phyloP scores from a whole-genome alignment of 257 asterid species.

The Solanum peruvianum region DNA sequence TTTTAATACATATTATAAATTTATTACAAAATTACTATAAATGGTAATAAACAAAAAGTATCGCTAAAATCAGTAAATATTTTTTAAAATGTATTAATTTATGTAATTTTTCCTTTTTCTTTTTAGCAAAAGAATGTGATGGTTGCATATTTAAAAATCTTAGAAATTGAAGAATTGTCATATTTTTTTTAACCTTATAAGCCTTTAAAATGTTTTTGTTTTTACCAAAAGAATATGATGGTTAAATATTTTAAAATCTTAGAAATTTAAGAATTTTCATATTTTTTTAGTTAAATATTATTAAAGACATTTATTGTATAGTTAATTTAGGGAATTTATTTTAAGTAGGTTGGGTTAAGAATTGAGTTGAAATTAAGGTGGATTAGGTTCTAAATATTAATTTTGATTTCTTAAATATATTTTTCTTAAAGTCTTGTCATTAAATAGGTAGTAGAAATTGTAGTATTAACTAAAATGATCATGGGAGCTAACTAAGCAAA shows the following conservation, averaged over 20 bases:
- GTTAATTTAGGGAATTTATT: background rate
- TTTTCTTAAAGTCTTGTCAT: background rate
- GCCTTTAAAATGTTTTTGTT: too few relatives aligned
- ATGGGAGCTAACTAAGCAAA: background rate
- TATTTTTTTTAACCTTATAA: background rate
- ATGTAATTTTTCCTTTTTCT: too few relatives aligned
- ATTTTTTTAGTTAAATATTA: background rate
- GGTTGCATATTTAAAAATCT: too few relatives aligned
- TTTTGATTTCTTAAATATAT: background rate
- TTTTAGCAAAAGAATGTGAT: too few relatives aligned
- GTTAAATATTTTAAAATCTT: background rate
- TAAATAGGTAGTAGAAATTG: background rate
- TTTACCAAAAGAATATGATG: background rate
- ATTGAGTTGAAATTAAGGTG: background rate
- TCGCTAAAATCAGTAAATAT: too few relatives aligned
- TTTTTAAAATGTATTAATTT: too few relatives aligned
- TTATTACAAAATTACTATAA: too few relatives aligned
- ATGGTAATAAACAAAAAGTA: too few relatives aligned
- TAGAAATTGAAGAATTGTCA: too few relatives aligned
- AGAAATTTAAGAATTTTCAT: background rate
- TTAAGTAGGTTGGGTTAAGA: background rate
- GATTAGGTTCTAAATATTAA: background rate
- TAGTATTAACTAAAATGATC: background rate
- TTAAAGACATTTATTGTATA: background rate
- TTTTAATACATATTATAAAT: too few relatives aligned